Conservation (phyloP, 805 yeast species). For the Barnettozyma vustinii region DNA sequence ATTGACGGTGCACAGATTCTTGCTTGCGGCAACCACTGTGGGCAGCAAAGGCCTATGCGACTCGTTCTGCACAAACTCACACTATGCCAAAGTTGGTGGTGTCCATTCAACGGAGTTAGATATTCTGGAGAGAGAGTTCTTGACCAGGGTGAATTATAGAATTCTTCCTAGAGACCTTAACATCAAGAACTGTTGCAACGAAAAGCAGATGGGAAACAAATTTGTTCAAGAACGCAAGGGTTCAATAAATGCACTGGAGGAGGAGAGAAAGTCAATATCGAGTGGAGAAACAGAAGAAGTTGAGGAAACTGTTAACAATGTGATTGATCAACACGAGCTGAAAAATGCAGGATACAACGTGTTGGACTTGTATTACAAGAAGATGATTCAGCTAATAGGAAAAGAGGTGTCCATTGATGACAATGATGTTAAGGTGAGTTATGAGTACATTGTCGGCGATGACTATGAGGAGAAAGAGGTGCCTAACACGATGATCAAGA, state of each 20-base stretch:
- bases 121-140: slow-evolving; percentile 81
- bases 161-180: slow-evolving; percentile 52
- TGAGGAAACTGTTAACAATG: slow-evolving; percentile 4
- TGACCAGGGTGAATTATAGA: slow-evolving; percentile 73
- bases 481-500: slow-evolving; percentile 12
- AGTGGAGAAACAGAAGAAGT: not conserved
- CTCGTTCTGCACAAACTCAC: slow-evolving; percentile 87
- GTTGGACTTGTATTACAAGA: slow-evolving; percentile 41
- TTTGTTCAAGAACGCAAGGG: slow-evolving; percentile 13
- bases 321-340: slow-evolving; percentile 14
- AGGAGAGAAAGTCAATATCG: slow-evolving; percentile 4
- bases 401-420: slow-evolving; percentile 16
- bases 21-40: slow-evolving; percentile 84
- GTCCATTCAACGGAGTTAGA: slow-evolving; percentile 78
- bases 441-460: slow-evolving; percentile 9
- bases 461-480: not conserved
- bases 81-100: slow-evolving; percentile 96
- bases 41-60: slow-evolving; percentile 91
- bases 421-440: slow-evolving; percentile 2
- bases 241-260: slow-evolving; percentile 16
- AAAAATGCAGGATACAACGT: slow-evolving; percentile 35
- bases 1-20: slow-evolving; percentile 87
- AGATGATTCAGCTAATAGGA: slow-evolving; percentile 48
- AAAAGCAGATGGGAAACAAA: slow-evolving; percentile 11
- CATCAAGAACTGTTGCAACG: slow-evolving; percentile 34